Evolutionary conservation across 169 alveolate species (phyloP).

Genomic region (Miamiensis avidus): DNA sequence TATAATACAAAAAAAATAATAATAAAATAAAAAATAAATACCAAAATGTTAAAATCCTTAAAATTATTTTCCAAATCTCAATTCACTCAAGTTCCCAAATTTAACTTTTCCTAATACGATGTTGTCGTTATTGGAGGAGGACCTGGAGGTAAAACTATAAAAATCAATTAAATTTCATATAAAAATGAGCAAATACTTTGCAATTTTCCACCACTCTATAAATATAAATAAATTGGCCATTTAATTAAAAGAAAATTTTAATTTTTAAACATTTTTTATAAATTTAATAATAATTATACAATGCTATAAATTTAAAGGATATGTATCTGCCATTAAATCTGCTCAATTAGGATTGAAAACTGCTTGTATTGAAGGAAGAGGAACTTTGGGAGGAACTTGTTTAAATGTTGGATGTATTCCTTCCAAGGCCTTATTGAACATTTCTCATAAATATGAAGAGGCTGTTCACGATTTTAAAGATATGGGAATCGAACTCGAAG

Average conservation of each 20-base stretch:
- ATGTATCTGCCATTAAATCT: conserved; percentile 97
- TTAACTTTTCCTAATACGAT: conserved; percentile 27
- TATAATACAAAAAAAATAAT: background rate
- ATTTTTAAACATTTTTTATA: too few relatives aligned
- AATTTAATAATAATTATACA: too few relatives aligned
- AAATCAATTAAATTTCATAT: background rate
- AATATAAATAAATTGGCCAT: too few relatives aligned
- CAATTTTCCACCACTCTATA: background rate
- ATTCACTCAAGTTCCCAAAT: background rate
- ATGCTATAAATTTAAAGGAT: conserved; percentile 88
- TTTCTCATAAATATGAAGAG: conserved; percentile 91
- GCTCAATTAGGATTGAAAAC: conserved; percentile 96
- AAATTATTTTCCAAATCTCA: background rate
- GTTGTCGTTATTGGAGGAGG: conserved; percentile 72
- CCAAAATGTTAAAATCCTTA: background rate
- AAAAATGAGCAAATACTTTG: too few relatives aligned
- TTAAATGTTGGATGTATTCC: conserved; percentile 99
- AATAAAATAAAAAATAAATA: background rate
- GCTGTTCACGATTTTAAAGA: conserved; percentile 72
- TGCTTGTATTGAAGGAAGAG: conserved; percentile 94
- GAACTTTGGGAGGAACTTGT: conserved; percentile 98
- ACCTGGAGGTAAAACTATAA: conserved; percentile 68
- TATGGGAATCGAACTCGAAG: conserved; percentile 68
- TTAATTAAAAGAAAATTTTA: too few relatives aligned
- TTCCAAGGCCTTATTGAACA: conserved; percentile 93